Percentiles rank a stretch among this genome's conserved stretches.
Evolutionary conservation across 2,329 filamentous ascomycete genomes (phyloP).

Genomic region (Elsinoe arachidis): DNA sequence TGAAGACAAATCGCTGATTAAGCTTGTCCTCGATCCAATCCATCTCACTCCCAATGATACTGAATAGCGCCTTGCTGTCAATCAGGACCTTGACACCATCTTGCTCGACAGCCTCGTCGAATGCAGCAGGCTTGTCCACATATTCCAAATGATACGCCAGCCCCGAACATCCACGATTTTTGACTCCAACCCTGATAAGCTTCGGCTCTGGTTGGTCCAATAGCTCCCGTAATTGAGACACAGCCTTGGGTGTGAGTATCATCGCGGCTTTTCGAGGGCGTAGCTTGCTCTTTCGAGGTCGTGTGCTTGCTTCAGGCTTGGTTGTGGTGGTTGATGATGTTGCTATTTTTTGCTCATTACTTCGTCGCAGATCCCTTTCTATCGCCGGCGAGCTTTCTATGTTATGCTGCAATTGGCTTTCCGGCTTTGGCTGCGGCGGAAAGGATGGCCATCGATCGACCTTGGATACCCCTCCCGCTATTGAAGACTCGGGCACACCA

Average conservation of each 20-base stretch:
- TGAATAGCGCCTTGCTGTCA: constrained; percentile 94
- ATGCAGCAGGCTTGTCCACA: constrained; percentile 77
- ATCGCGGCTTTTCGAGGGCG: constrained; percentile 85
- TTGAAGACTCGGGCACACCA: constrained; percentile 53
- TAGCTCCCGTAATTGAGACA: constrained; percentile 66
- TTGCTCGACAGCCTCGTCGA: constrained; percentile 90
- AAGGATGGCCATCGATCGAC: constrained; percentile 37
- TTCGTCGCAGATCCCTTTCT: constrained; percentile 49
- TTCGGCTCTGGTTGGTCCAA: constrained; percentile 82
- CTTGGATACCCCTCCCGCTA: constrained; percentile 44
- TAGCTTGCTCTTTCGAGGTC: constrained; percentile 58
- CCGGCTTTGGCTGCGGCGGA: constrained; percentile 15
- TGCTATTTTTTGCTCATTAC: constrained; percentile 21
- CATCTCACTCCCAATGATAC: constrained; percentile 98
- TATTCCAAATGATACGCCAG: constrained; percentile 91
- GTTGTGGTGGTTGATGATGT: constrained; percentile 22
- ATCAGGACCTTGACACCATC: constrained; percentile 94
- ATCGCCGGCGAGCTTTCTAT: constrained; percentile 52
- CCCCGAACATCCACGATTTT: constrained; percentile 88
- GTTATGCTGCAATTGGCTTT: constrained; percentile 26
- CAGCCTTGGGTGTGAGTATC: constrained; percentile 70
- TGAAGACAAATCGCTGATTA: constrained; percentile 85
- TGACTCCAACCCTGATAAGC: constrained; percentile 87
- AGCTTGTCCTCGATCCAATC: constrained; percentile 97
- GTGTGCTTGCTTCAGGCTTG: constrained; percentile 35